These are phyloP conservation scores for Dactylellina cionopaga DNA, from an alignment of 2,329 filamentous ascomycete genomes.

Conservation along the genomic window DNA sequence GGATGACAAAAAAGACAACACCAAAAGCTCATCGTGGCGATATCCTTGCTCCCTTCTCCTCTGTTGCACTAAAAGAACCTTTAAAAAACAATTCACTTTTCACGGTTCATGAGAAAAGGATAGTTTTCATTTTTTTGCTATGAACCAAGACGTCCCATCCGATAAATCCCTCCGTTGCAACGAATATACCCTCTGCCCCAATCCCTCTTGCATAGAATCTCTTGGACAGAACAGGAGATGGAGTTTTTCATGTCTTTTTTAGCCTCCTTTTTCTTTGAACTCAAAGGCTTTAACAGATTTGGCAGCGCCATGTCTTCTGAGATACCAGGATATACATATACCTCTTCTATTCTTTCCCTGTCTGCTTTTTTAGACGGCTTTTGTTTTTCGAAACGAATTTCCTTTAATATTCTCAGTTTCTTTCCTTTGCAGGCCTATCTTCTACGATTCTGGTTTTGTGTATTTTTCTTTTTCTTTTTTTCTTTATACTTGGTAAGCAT, in stretches of 20 bases:
- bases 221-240: slow-evolving; percentile 36
- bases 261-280: slow-evolving; percentile 13
- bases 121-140: slow-evolving; percentile 3
- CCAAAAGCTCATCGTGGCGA: slow-evolving; percentile 5
- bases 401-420: slow-evolving; percentile 31
- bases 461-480: slow-evolving; percentile 8
- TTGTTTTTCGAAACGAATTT: slow-evolving; percentile 44
- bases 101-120: slow-evolving; percentile 4
- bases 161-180: slow-evolving; percentile 11
- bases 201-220: slow-evolving; percentile 50
- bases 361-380: slow-evolving; percentile 34
- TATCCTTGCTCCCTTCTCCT: slow-evolving; percentile 12
- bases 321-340: slow-evolving; percentile 49
- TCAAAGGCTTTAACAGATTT: slow-evolving; percentile 34
- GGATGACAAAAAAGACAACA: slow-evolving; percentile 40
- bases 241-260: slow-evolving; percentile 41
- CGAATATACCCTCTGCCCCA: slow-evolving; percentile 35
- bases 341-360: slow-evolving; percentile 1
- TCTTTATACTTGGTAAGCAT: slow-evolving; percentile 23
- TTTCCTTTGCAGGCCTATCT: slow-evolving; percentile 16
- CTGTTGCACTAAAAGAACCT: slow-evolving; percentile 22
- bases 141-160: slow-evolving; percentile 22
- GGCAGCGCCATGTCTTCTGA: slow-evolving; percentile 45
- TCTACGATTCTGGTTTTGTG: not conserved
- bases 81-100: slow-evolving; percentile 23